These are phyloP conservation scores for Apostasia ramifera DNA, from an alignment of 106 monocot species.

Conservation along the genomic window DNA sequence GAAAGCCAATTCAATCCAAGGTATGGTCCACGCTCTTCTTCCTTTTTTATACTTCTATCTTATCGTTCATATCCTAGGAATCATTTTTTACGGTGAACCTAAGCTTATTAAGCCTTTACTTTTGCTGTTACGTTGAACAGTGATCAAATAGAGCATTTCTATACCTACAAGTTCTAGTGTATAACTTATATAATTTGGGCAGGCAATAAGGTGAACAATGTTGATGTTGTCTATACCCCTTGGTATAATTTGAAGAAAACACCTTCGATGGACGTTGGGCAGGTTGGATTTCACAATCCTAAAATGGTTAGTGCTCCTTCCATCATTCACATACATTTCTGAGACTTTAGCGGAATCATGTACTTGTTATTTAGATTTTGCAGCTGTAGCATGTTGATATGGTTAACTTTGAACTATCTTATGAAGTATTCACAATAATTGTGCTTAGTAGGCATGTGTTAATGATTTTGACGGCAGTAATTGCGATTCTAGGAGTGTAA, in stretches of 20 bases:
- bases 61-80: neutral
- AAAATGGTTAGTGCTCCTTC: slow-evolving; percentile 60
- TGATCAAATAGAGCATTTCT: too few relatives aligned
- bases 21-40: slow-evolving; percentile 10
- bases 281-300: slow-evolving; percentile 96
- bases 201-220: slow-evolving; percentile 98
- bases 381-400: neutral
- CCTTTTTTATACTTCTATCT: slow-evolving; percentile 6
- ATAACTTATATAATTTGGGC: neutral
- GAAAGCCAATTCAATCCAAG: slow-evolving; percentile 98
- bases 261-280: slow-evolving; percentile 97
- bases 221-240: slow-evolving; percentile 94
- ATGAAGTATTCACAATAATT: too few relatives aligned
- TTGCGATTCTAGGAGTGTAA: too few relatives aligned
- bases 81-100: neutral
- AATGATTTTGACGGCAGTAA: too few relatives aligned
- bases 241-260: slow-evolving; percentile 98
- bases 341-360: neutral
- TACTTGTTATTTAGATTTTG: neutral
- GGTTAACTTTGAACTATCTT: too few relatives aligned
- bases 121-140: too few relatives aligned
- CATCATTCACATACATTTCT: neutral
- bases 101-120: too few relatives aligned
- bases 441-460: too few relatives aligned
- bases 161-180: too few relatives aligned